Base-by-base conservation (phyloP, 2,329 filamentous ascomycete genomes). In the Parasarocladium wereldwijsianum region DNA sequence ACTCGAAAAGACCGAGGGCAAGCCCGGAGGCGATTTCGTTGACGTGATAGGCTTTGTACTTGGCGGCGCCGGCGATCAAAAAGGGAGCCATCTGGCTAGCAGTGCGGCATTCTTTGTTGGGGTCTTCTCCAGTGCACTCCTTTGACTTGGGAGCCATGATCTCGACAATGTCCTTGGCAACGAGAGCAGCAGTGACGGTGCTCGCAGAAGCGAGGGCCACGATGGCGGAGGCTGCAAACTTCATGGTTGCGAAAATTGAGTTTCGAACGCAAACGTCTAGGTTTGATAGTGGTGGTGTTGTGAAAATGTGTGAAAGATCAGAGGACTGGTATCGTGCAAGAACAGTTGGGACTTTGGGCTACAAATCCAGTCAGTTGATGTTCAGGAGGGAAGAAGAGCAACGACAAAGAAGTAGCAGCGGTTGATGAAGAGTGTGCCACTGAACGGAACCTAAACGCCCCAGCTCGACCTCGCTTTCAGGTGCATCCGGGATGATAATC, bases 1-100 rank as follows among this genome's bases (percentile, higher is more conserved):
- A 72, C 56, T 92, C 84, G 45, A 74, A 75, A 8, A 76, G 69
- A 57, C 82, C 77, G 44, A 84, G 60, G 9, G 74, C 62, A 24
- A 90, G 45, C 11, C 86, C 51, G 14, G 75, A 80, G 6, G 81
- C 81, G 45, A 79, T 73, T 41, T 78, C 69, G 14, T 61, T 65
- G 14, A 55, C 52, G 19, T 50, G 49, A 27, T 53, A 60, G 40
- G 85, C 56, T 3, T 49, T 39, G 58, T 82, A 77, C 8, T 59
- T 51, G 12, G 43, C 33, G 49, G 85, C 74, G 20, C 69, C 64
- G 6, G 53, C 39, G 43, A 57, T 54, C 36, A 87, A 60, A 38
- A 54, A 59, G 1, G 62, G 57, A 0, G 69, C 76, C 3, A 75
- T 76, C 41, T 70, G 57, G 6, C 50, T 49, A n/a, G 76, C 71